phyloP scores from a whole-genome alignment of 139 green algal species.

The Picochlorum sp. region DNA sequence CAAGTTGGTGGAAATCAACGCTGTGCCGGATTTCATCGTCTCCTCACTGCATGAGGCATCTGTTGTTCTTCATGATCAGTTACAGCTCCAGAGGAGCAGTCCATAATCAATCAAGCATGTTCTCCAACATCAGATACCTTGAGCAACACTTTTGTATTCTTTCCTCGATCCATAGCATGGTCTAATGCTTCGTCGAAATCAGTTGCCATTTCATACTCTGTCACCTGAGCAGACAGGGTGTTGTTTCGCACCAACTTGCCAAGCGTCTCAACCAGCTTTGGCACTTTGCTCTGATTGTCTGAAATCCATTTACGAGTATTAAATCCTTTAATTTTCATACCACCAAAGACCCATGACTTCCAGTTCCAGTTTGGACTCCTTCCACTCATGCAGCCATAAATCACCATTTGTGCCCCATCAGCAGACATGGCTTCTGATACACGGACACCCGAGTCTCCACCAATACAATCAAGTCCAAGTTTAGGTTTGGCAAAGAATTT shows the following conservation, averaged over 20 bases:
- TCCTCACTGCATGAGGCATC: conserved; percentile 36
- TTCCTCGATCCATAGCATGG: conserved; percentile 52
- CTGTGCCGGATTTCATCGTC: conserved; percentile 43
- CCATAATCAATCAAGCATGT: conserved; percentile 12
- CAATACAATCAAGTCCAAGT: conserved; percentile 75
- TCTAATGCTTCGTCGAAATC: conserved; percentile 74
- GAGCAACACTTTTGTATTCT: conserved; percentile 64
- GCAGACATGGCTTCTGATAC: conserved; percentile 57
- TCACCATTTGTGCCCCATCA: conserved; percentile 52
- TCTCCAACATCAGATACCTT: conserved; percentile 26
- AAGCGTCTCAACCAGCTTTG: conserved; percentile 48
- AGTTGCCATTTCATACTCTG: conserved; percentile 66
- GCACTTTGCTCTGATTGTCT: conserved; percentile 45
- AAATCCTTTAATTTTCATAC: conserved; percentile 29
- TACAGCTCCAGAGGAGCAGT: conserved; percentile 19
- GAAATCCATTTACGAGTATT: conserved; percentile 49
- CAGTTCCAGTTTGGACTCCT: conserved; percentile 52
- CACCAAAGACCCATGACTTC: conserved; percentile 66
- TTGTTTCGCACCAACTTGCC: conserved; percentile 62
- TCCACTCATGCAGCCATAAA: conserved; percentile 72
- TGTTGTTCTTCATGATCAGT: conserved; percentile 31
- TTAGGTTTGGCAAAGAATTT: conserved; percentile 75
- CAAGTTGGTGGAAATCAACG: conserved; percentile 36
- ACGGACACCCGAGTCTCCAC: conserved; percentile 50
- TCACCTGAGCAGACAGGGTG: conserved; percentile 58